Conservation (phyloP, 176 grass and related monocot genomes). For the Triticum turgidum region DNA sequence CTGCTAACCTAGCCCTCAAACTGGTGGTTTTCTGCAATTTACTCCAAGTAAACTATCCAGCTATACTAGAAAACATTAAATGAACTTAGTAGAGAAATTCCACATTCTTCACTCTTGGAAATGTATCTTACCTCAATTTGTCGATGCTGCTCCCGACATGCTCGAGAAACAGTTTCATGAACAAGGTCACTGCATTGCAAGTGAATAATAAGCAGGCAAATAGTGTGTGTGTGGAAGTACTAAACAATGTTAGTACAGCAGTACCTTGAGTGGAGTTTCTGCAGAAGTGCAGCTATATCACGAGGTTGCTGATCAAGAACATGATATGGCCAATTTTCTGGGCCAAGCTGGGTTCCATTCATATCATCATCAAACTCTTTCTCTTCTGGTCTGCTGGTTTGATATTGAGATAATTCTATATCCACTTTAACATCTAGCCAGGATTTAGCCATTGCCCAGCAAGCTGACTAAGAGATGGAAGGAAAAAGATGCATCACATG, state of each 20-base stretch:
- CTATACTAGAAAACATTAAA: constrained; percentile 2
- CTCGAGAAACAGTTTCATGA: constrained; percentile 84
- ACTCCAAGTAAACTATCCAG: background rate
- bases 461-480: constrained; percentile 78
- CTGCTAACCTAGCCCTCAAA: too few relatives aligned
- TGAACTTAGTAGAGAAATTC: background rate
- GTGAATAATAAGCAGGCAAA: constrained; percentile 11
- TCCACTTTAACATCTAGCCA: constrained; percentile 96
- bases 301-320: constrained; percentile 90
- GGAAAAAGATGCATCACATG: constrained; percentile 28
- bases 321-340: constrained; percentile 86
- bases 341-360: constrained; percentile 61
- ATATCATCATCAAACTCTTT: constrained; percentile 80
- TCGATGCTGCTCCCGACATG: constrained; percentile 87
- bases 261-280: constrained; percentile 97
- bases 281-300: constrained; percentile 87
- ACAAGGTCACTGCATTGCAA: constrained; percentile 79
- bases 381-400: constrained; percentile 63
- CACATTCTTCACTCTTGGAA: constrained; percentile 11
- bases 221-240: background rate
- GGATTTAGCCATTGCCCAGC: constrained; percentile 93
- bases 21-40: too few relatives aligned
- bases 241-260: constrained; percentile 16
- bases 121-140: constrained; percentile 75
- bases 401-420: constrained; percentile 66